phyloP scores from a whole-genome alignment of 345 rosid species.

The Mercurialis annua region DNA sequence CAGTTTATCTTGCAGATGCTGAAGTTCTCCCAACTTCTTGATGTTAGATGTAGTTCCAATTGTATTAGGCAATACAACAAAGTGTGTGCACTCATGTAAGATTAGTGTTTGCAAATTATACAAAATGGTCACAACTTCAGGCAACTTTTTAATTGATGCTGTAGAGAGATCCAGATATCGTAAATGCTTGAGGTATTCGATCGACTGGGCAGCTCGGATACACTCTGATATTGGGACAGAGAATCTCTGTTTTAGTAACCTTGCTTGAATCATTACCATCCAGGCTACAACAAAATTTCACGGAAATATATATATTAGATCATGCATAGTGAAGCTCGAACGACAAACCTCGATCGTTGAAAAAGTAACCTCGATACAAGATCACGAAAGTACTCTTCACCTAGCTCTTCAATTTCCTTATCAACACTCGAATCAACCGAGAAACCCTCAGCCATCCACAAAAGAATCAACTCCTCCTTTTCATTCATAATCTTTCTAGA shows the following conservation, averaged over 20 bases:
- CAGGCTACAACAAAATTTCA: constrained; percentile 13
- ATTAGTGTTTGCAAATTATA: constrained; percentile 6
- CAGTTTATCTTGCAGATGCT: constrained; percentile 7
- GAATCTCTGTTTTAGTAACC: neutral
- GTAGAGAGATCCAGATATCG: constrained; percentile 8
- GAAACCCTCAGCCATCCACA: constrained; percentile 26
- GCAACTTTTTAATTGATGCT: constrained; percentile 5
- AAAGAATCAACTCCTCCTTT: constrained; percentile 8
- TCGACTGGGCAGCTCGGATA: constrained; percentile 7
- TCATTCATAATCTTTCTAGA: constrained; percentile 9
- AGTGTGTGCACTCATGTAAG: constrained; percentile 3
- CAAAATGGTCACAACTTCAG: neutral
- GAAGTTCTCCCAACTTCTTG: neutral
- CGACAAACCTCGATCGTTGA: neutral
- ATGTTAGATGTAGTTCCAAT: constrained; percentile 6
- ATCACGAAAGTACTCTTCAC: constrained; percentile 10
- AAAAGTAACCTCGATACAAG: constrained; percentile 20
- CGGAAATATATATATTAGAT: constrained; percentile 10
- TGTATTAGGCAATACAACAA: neutral
- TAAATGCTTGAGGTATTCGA: constrained; percentile 8
- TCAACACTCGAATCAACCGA: neutral
- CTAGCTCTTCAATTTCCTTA: constrained; percentile 8
- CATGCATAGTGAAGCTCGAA: constrained; percentile 16
- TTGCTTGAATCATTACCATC: constrained; percentile 3
- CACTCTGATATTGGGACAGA: constrained; percentile 10